Conservation (phyloP, 352 stramenopile species). For the Aphanomyces stellatus region DNA sequence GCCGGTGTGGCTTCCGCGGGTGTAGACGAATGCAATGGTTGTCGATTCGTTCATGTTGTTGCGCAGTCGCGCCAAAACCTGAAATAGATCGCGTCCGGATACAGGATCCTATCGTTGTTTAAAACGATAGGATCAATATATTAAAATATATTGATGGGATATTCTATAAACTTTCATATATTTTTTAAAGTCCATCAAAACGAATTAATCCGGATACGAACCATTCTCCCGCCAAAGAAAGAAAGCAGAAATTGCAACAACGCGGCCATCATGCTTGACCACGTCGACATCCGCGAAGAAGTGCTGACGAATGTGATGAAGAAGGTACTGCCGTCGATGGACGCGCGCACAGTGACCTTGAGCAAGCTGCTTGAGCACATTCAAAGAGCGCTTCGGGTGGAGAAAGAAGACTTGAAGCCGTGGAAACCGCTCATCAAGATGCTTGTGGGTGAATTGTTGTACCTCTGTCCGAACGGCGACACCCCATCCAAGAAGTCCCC, state of each 20-base stretch:
- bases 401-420: slow-evolving; percentile 37
- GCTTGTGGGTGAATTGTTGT: slow-evolving; percentile 41
- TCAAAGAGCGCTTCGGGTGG: slow-evolving; percentile 2
- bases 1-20: background rate
- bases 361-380: slow-evolving; percentile 42
- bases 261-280: slow-evolving; percentile 14
- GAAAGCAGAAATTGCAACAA: background rate
- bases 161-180: no score
- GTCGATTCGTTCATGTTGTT: no score
- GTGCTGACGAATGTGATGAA: slow-evolving; percentile 32
- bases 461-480: slow-evolving; percentile 23
- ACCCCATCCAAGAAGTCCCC: background rate
- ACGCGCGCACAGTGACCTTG: slow-evolving; percentile 40
- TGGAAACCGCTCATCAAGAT: slow-evolving; percentile 42
- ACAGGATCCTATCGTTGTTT: no score
- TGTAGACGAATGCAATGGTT: no score
- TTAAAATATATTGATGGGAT: background rate
- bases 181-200: no score
- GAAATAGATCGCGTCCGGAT: no score
- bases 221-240: slow-evolving; percentile 4
- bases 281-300: slow-evolving; percentile 22
- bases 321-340: slow-evolving; percentile 47
- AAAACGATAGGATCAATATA: background rate
- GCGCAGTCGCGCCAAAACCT: no score
- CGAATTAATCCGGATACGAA: slow-evolving; percentile 5